Conservation (phyloP, 1,284 basidiomycete species). For the Kalmanozyma brasiliensis region DNA sequence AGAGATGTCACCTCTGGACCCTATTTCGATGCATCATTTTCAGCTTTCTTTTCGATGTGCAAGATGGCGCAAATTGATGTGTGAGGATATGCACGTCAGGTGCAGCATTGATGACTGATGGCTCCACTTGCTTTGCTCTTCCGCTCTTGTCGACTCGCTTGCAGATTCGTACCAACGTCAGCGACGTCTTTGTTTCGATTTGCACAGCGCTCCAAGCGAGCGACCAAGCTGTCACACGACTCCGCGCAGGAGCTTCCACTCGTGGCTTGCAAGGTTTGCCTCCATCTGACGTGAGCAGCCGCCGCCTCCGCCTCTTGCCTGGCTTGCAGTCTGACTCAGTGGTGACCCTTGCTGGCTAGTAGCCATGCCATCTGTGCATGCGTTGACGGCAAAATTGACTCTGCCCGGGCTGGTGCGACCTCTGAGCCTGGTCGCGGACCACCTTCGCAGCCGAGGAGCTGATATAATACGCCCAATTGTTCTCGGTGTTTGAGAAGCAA, state of each 20-base stretch:
- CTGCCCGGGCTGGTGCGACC: too few relatives aligned
- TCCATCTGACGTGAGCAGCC: slow-evolving; percentile 20
- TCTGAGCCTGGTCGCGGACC: too few relatives aligned
- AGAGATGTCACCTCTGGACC: too few relatives aligned
- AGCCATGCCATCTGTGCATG: too few relatives aligned
- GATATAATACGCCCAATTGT: background rate
- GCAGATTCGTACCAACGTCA: background rate
- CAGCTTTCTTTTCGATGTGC: slow-evolving; percentile 1
- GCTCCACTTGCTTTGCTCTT: slow-evolving; percentile 2
- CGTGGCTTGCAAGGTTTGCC: background rate
- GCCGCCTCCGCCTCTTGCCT: background rate
- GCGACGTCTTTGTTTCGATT: too few relatives aligned
- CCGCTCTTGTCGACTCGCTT: background rate
- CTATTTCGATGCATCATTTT: background rate
- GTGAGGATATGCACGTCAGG: background rate
- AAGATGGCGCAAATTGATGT: slow-evolving; percentile 5
- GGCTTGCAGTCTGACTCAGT: background rate
- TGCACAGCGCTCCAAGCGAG: too few relatives aligned
- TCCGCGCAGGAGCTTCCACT: background rate
- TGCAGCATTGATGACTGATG: slow-evolving; percentile 7
- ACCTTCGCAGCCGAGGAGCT: background rate
- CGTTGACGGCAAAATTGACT: too few relatives aligned
- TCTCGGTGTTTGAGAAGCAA: background rate
- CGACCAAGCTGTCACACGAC: slow-evolving; percentile 25
- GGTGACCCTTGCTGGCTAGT: background rate